These are phyloP conservation scores for Teratosphaeria destructans DNA, from an alignment of 2,329 filamentous ascomycete species.

Conservation along the genomic window DNA sequence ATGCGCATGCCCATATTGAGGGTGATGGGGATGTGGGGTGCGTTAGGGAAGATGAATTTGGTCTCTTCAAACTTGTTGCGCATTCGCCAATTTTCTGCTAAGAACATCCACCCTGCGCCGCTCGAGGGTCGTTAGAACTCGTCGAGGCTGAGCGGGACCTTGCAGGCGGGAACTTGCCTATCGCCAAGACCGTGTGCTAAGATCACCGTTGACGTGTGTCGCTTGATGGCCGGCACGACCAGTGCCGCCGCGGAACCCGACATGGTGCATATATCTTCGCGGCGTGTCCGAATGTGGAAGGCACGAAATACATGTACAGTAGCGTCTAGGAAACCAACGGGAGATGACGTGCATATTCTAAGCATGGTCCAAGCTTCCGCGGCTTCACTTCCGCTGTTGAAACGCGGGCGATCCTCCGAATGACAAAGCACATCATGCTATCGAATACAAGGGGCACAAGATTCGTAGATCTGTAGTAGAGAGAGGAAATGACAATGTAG, in stretches of 20 bases:
- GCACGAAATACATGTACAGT: neutral
- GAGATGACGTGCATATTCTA: neutral
- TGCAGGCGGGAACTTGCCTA: constrained; percentile 30
- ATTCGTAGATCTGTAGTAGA: neutral
- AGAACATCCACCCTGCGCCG: constrained; percentile 63
- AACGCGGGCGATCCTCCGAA: neutral
- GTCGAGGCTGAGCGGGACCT: neutral
- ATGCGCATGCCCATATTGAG: constrained; percentile 65
- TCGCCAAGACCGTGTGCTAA: constrained; percentile 90
- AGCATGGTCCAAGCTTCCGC: neutral
- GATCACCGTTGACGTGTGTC: constrained; percentile 90
- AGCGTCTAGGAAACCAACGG: no score
- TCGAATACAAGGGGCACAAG: neutral
- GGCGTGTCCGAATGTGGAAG: neutral
- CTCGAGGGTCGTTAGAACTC: constrained; percentile 12
- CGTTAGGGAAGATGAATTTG: constrained; percentile 89
- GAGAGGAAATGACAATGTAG: neutral
- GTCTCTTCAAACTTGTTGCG: constrained; percentile 75
- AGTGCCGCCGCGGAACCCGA: constrained; percentile 40
- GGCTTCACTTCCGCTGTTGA: neutral
- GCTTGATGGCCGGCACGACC: constrained; percentile 66
- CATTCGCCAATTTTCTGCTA: constrained; percentile 79
- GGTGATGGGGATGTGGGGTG: constrained; percentile 42
- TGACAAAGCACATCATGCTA: neutral
- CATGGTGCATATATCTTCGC: constrained; percentile 23